Percentiles rank a stretch among this genome's conserved stretches.
Conservation (phyloP, 176 grass and related monocot genomes). For the Eleusine indica region DNA sequence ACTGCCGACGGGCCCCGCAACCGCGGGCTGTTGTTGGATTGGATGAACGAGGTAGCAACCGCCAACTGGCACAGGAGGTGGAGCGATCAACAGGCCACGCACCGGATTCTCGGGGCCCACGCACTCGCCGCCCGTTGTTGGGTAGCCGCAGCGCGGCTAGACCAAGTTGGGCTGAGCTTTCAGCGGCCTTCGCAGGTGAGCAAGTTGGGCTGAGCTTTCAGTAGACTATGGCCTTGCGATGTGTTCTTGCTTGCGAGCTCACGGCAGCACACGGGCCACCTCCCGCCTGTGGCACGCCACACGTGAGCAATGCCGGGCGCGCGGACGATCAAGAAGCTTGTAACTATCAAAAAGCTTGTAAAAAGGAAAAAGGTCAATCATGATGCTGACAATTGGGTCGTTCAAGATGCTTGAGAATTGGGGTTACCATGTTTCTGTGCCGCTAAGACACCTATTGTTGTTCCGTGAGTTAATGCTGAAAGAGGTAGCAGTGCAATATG, state of each 20-base stretch:
- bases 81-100: neutral
- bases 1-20: neutral
- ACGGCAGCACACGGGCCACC: neutral
- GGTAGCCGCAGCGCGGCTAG: neutral
- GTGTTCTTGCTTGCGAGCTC: neutral
- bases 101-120: constrained; percentile 30
- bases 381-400: too few relatives aligned
- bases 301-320: neutral
- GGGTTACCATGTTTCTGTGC: too few relatives aligned
- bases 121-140: neutral
- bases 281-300: neutral
- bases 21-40: neutral
- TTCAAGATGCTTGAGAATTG: too few relatives aligned
- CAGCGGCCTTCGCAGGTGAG: neutral
- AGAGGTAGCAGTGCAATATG: too few relatives aligned
- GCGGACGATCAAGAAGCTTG: neutral
- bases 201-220: neutral
- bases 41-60: neutral
- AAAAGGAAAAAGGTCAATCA: too few relatives aligned
- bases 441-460: too few relatives aligned
- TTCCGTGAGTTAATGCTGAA: too few relatives aligned
- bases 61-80: neutral
- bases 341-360: too few relatives aligned
- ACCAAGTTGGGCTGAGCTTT: neutral
- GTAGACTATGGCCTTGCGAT: neutral